A percentile compares a stretch with the other conserved stretches of the same genome.
phyloP scores from a whole-genome alignment of 139 green algal genomes.

The Dunaliella primolecta region DNA sequence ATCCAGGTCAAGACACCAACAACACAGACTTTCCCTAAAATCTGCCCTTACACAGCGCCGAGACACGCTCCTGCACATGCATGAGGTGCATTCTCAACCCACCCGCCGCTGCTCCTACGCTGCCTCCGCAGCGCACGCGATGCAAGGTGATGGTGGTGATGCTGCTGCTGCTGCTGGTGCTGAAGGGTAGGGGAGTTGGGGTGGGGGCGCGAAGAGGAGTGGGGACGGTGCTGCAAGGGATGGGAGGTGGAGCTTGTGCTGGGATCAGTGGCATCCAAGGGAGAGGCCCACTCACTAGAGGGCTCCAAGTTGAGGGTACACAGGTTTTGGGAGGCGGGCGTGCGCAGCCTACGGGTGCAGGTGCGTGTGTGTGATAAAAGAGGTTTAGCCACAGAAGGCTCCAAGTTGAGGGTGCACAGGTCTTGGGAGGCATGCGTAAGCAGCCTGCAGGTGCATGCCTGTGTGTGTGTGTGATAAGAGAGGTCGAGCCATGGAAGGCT shows the following conservation, averaged over 20 bases:
- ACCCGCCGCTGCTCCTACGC: conserved; percentile 21
- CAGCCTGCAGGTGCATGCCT: too few relatives aligned
- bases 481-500: neutral
- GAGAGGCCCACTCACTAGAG: conserved; percentile 6
- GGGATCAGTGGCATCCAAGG: neutral
- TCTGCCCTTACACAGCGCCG: too few relatives aligned
- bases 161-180: neutral
- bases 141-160: neutral
- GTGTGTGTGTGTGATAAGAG: too few relatives aligned
- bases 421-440: too few relatives aligned
- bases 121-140: neutral
- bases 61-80: too few relatives aligned
- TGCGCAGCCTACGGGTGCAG: neutral
- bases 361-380: neutral
- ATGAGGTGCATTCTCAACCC: too few relatives aligned
- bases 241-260: neutral
- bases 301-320: neutral
- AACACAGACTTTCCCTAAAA: too few relatives aligned
- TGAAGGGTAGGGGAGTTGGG: neutral
- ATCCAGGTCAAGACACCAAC: too few relatives aligned
- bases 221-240: neutral
- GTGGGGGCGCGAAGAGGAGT: neutral
- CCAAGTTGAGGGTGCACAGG: too few relatives aligned
- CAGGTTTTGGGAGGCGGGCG: neutral
- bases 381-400: too few relatives aligned